Base-by-base conservation (phyloP, 1,284 basidiomycete genomes). In the Moesziomyces sp. region DNA sequence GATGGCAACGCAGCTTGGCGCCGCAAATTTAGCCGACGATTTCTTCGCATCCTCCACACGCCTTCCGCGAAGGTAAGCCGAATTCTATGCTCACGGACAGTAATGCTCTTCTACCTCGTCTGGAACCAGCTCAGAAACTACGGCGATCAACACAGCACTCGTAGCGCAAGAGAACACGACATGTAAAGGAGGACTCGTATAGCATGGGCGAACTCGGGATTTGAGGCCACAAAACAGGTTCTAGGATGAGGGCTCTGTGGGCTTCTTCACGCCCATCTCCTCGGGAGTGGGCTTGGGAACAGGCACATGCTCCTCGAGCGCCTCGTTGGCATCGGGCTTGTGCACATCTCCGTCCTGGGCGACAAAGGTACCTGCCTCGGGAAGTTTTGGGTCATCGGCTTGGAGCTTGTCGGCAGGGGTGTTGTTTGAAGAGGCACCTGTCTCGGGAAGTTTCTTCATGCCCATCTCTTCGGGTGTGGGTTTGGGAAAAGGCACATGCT, bases 191-290 rank as follows among this genome's bases (percentile, higher is more conserved):
- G 30, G 13, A 34, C 11, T 3, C 30, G 7, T 13, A 34, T 34
- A 11, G 30, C 13, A 34, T 13, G 6, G 9, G 10, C 8, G 30
- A 34, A 8, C 11, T 3, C 13, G 9, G 30, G 30, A 11, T 3
- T 34, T 13, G 13, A 8, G 13, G 19, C 10, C 11, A 19, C 19
- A 21, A 21, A 5, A 21, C 16, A 43, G 38, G 19, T 11, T 24
- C 44, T 38, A 11, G 28, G 23, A 28, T 44, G 35, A 57, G 14
- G 46, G 53, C 50, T 64, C 57, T 35, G 52, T 55, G 4, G 56
- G 57, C 52, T 65, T 59, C 38, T 59, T 65, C 43, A 65, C 52
- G 9, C 52, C 61, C 61, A 64, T 49, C 51, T 64, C 54, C n/a
- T 63, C 40, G n/a, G 61, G 49, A 2, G n/a, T 40, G 2, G 60